Evolutionary conservation across 139 green algal species (phyloP).

Genomic region (Spirogloea muscicola): DNA sequence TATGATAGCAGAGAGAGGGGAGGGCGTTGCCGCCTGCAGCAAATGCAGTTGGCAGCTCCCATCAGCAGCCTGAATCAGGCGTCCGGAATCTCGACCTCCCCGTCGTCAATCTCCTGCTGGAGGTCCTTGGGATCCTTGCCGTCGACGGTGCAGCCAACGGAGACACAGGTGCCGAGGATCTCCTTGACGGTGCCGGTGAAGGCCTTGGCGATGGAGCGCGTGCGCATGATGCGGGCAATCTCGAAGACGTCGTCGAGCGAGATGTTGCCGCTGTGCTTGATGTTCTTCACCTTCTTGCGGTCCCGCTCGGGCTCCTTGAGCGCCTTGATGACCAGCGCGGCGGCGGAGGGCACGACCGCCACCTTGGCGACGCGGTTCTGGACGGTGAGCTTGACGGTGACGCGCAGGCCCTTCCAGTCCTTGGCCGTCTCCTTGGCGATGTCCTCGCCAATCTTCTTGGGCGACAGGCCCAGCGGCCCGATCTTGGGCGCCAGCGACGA

Average conservation of each 20-base stretch:
- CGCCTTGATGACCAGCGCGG: slow-evolving; percentile 95
- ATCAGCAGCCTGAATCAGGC: too few relatives aligned
- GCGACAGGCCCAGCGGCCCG: slow-evolving; percentile 96
- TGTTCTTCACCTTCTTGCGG: slow-evolving; percentile 85
- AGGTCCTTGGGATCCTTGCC: slow-evolving; percentile 85
- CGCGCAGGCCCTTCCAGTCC: slow-evolving; percentile 98
- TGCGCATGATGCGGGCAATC: slow-evolving; percentile 91
- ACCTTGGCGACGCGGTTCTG: slow-evolving; percentile 98
- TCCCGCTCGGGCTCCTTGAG: slow-evolving; percentile 66
- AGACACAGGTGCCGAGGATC: slow-evolving; percentile 94
- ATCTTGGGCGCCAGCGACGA: slow-evolving; percentile 99
- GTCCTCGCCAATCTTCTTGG: slow-evolving; percentile 99
- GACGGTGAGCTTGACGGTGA: slow-evolving; percentile 97
- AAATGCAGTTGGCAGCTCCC: too few relatives aligned
- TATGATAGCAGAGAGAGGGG: too few relatives aligned
- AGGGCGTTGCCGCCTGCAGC: too few relatives aligned
- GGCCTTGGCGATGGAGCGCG: slow-evolving; percentile 81
- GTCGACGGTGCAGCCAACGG: slow-evolving; percentile 96
- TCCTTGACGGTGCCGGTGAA: slow-evolving; percentile 95
- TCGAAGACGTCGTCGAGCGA: slow-evolving; percentile 90
- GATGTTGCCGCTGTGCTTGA: slow-evolving; percentile 96
- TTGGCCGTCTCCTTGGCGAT: slow-evolving; percentile 99
- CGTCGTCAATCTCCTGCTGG: slow-evolving; percentile 70
- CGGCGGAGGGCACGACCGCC: slow-evolving; percentile 91
- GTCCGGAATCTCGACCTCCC: slow-evolving; percentile 41